These are phyloP conservation scores for Aegilops sharonensis DNA, from an alignment of 176 grass and related monocot genomes.

Conservation along the genomic window DNA sequence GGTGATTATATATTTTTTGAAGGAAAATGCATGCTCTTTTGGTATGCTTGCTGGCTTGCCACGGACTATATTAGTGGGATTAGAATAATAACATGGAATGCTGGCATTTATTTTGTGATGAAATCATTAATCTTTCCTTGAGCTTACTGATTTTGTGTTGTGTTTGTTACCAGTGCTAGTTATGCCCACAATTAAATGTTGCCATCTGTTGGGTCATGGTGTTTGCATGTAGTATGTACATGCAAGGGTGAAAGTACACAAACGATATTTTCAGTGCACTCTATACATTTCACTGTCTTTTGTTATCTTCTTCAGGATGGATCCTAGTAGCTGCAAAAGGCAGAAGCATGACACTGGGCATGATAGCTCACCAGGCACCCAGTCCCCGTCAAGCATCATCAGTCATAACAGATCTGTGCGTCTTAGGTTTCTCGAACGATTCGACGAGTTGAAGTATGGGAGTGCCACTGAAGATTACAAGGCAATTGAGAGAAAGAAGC, in stretches of 20 bases:
- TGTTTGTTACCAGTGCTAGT: neutral
- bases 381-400: slow-evolving; percentile 21
- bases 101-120: neutral
- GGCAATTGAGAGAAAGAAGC: slow-evolving; percentile 21
- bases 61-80: neutral
- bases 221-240: too few species aligned
- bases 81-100: neutral
- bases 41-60: neutral
- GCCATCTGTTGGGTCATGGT: too few species aligned
- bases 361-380: neutral
- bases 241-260: neutral
- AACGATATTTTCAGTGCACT: neutral
- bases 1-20: neutral
- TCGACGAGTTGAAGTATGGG: slow-evolving; percentile 22
- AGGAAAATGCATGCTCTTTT: neutral
- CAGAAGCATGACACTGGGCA: slow-evolving; percentile 13
- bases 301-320: slow-evolving; percentile 25
- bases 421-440: slow-evolving; percentile 25
- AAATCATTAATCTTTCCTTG: neutral
- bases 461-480: slow-evolving; percentile 33
- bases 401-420: neutral
- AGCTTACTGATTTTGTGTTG: neutral
- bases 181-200: too few species aligned
- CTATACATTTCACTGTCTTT: neutral
- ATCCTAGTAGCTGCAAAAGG: slow-evolving; percentile 26